A percentile compares a stretch with the other conserved stretches of the same genome.
Conservation (phyloP, 2,329 filamentous ascomycete species). For the Anisogramma anomala region DNA sequence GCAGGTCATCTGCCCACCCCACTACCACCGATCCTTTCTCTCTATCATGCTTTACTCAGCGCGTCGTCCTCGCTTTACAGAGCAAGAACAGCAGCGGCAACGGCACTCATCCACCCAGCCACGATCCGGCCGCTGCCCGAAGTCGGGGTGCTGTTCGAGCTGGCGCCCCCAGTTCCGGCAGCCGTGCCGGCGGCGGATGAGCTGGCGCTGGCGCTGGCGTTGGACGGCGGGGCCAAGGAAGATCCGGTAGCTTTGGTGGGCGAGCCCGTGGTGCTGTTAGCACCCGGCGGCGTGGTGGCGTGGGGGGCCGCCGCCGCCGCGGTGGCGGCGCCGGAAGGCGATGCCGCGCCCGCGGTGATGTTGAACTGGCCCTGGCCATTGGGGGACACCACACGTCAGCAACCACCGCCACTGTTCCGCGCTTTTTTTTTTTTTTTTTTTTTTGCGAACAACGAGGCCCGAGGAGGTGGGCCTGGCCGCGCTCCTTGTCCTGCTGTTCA, state of each 20-base stretch:
- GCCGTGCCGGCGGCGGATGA: not conserved
- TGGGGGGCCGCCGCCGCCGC: not conserved
- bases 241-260: constrained; percentile 4
- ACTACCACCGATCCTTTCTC: no score
- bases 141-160: constrained; percentile 1
- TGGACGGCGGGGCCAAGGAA: not conserved
- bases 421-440: not conserved
- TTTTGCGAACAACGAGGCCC: no score
- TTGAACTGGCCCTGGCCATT: constrained; percentile 12
- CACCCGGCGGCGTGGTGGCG: not conserved
- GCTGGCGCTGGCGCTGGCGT: not conserved
- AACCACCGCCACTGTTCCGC: rapidly evolving
- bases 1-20: not conserved
- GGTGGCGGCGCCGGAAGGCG: not conserved
- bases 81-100: constrained; percentile 11
- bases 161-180: no score
- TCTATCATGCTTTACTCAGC: no score
- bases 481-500: no score
- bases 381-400: not conserved
- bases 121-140: constrained; percentile 12
- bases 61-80: constrained; percentile 6
- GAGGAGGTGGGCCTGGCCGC: no score
- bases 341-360: constrained; percentile 5
- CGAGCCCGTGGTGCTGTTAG: constrained; percentile 1
- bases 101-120: constrained; percentile 9